Conservation (phyloP, 331 rosid species). For the Quercus lobata region DNA sequence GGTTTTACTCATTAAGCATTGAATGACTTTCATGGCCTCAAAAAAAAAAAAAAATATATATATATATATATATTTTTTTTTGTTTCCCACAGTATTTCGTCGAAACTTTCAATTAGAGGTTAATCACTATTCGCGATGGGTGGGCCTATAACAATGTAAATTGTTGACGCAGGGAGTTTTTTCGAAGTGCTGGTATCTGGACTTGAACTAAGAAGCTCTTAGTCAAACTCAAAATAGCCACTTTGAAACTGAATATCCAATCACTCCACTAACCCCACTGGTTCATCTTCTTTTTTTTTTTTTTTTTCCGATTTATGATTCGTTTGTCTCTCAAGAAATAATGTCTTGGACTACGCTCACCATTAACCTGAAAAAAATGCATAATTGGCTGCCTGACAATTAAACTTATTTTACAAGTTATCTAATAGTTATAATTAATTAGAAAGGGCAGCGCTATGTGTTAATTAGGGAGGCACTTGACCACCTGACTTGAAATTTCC, state of each 20-base stretch:
- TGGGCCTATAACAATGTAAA: fast-evolving
- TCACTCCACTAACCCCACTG: fast-evolving
- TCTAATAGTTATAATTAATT: background rate
- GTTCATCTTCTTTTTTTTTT: background rate
- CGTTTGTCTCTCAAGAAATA: background rate
- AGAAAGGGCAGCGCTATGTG: no score
- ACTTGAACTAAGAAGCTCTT: no score
- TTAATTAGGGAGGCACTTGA: no score
- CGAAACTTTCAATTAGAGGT: fast-evolving
- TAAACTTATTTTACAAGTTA: background rate
- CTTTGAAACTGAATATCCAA: no score
- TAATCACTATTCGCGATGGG: fast-evolving
- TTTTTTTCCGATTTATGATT: background rate
- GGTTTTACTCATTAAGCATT: background rate
- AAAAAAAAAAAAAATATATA: no score
- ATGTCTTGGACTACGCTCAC: background rate
- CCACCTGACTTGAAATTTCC: no score
- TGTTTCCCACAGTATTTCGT: no score
- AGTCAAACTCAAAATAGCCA: fast-evolving
- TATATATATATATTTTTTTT: no score
- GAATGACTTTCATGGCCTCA: background rate
- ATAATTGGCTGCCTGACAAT: background rate
- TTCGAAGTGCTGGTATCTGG: fast-evolving
- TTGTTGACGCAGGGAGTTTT: no score
- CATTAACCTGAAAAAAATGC: background rate